phyloP scores from a whole-genome alignment of 805 yeast genomes.

The Pichia rugopelliculosa region DNA sequence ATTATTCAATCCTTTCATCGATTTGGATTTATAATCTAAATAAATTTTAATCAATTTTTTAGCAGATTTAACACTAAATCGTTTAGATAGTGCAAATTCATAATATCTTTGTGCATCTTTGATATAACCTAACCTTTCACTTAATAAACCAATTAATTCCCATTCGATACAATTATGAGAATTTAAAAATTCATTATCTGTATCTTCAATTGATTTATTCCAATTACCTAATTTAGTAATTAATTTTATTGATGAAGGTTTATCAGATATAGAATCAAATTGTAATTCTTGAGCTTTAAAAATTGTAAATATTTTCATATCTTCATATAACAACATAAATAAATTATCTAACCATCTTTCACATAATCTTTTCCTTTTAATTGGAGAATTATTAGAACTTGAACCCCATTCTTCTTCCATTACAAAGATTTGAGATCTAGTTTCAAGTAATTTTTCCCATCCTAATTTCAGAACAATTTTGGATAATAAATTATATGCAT shows the following conservation, averaged over 20 bases:
- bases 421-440: constrained; percentile 57
- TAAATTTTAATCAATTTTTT: constrained; percentile 66
- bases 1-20: neutral
- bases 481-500: constrained; percentile 54
- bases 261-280: constrained; percentile 56
- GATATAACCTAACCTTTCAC: constrained; percentile 74
- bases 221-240: constrained; percentile 26
- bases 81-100: constrained; percentile 55
- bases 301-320: constrained; percentile 73
- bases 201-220: constrained; percentile 37
- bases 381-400: neutral
- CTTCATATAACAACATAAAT: constrained; percentile 64
- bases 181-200: neutral
- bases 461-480: constrained; percentile 60
- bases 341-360: constrained; percentile 70
- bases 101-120: constrained; percentile 88
- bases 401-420: constrained; percentile 52
- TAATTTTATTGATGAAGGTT: neutral
- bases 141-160: constrained; percentile 81
- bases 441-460: constrained; percentile 59
- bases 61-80: constrained; percentile 78
- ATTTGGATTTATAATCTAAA: constrained; percentile 7
- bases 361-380: constrained; percentile 55
- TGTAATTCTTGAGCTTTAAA: constrained; percentile 92
- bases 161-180: constrained; percentile 47